phyloP scores from a whole-genome alignment of 305 asterid species.

The Fraxinus velutina region DNA sequence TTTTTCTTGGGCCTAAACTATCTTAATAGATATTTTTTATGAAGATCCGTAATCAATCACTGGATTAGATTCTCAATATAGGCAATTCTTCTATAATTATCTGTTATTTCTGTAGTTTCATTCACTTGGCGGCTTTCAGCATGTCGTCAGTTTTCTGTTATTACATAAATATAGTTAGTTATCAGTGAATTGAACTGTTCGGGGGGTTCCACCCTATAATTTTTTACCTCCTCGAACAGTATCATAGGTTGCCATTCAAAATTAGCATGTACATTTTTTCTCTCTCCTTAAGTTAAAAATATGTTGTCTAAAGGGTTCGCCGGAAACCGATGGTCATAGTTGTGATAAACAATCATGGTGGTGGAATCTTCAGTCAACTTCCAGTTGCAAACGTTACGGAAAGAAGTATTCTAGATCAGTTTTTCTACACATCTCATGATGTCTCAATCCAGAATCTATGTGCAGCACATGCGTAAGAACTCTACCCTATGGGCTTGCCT shows the following conservation, averaged over 20 bases:
- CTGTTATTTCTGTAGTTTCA: constrained; percentile 2
- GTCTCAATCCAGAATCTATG: constrained; percentile 71
- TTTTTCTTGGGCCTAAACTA: not conserved
- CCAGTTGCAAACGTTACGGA: constrained; percentile 66
- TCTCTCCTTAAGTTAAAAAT: not conserved
- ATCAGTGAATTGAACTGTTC: not conserved
- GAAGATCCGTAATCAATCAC: not conserved
- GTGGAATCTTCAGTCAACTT: constrained; percentile 95
- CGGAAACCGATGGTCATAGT: constrained; percentile 85
- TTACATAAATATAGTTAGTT: not conserved
- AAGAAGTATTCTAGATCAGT: constrained; percentile 63
- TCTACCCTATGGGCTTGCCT: not conserved
- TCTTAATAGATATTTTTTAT: not conserved
- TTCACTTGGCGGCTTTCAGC: not conserved
- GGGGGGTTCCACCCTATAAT: not conserved
- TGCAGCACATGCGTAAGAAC: constrained; percentile 73
- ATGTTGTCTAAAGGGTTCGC: constrained; percentile 39
- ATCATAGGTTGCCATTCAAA: not conserved
- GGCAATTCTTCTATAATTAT: not conserved
- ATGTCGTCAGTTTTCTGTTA: not conserved
- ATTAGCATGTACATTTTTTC: not conserved
- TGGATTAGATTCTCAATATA: not conserved
- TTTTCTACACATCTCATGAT: constrained; percentile 89
- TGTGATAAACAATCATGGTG: constrained; percentile 91
- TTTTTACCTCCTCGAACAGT: not conserved